Base-by-base conservation (phyloP, 768 basidiomycete genomes). In the Mycena venus region DNA sequence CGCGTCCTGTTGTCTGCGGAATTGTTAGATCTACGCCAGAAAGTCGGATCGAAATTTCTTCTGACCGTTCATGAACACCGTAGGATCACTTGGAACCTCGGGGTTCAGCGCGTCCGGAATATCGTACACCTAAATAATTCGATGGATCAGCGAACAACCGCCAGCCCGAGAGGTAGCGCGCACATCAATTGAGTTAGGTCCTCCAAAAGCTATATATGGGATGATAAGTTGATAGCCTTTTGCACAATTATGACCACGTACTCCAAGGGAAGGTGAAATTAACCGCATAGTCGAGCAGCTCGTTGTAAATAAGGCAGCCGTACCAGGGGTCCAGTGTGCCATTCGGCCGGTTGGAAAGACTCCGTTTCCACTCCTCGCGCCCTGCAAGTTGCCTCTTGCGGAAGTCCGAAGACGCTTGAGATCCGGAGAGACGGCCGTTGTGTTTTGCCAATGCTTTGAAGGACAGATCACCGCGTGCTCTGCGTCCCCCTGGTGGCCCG, bases 191-290 rank as follows among this genome's bases (percentile, higher is more conserved):
- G n/a, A n/a, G n/a, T n/a, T n/a, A n/a, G n/a, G n/a, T 1, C 69
- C 65, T 61, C 61, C 74, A 53, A 75, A 51, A 34, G 73, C 69
- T 12, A 58, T 17, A 17, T 25, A 51, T 25, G 23, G 11, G 11
- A 12, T 51, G 23, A 11, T 51, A 51, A 51, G 49, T 25, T 25
- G 14, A 21, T 1, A 34, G 12, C 21, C 10, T 17, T 2, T 21
- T 17, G 12, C 31, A 2, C 31, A 34, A 4, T 5, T 15, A 34
- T 31, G 12, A 3, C 36, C 3, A 68, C 74, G 25, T 60, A 83
- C 88, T 86, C 88, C 87, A 90, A 0, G 94, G 94, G 80, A 87
- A 91, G 0, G 93, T 92, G 78, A 87, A 94, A 78, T 95, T 95
- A 64, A 88, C 51, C 11, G 93, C 92, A 75, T 94, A 94, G 80